Base-by-base conservation (phyloP, 2,329 filamentous ascomycete genomes). In the Chrysoporthe austroafricana region DNA sequence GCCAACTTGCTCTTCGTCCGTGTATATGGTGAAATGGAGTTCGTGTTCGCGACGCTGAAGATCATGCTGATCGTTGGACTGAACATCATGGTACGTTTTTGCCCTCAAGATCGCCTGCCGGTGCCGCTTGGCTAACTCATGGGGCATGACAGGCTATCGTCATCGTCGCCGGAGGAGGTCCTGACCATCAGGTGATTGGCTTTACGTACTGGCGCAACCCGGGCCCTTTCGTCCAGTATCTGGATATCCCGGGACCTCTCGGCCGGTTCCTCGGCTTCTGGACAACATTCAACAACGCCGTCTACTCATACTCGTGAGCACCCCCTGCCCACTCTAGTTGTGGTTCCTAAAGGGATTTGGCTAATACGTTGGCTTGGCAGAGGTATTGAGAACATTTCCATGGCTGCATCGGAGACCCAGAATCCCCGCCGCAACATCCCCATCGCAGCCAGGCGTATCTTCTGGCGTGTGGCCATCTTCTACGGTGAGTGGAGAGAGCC, bases 401-500 rank as follows among this genome's bases (percentile, higher is more conserved):
- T 74, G 5, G 72, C 74, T 1, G 74, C 70, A 0, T 72, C 73
- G 6, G 74, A 74, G 56, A 73, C 73, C 4, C 67, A 67, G 52
- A 84, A 86, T 67, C 85, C 85, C 0, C 76, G 82, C 44, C 84
- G 83, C 74, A 81, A 72, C 56, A 72, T 75, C 13, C 74, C 73
- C 13, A 72, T 72, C 36, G 73, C 73, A 5, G 70, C 73, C 1
- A 72, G 71, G 21, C 70, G 70, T 18, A 71, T 72, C 1, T 71
- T 75, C 39, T 75, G 71, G 46, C 70, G 74, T 3, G 74, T 75
- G 18, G 63, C 75, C 11, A 70, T 74, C 62, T 79, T 85, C 67
- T 85, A 84, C 72, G 34, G 59, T 61, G 7, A 61, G 59, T 61
- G 6, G 8, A 11, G 36, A 59, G 9, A n/a, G 11, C 32, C 14